Conservation (phyloP, 2,329 filamentous ascomycete species). For the Metarhizium sp. region DNA sequence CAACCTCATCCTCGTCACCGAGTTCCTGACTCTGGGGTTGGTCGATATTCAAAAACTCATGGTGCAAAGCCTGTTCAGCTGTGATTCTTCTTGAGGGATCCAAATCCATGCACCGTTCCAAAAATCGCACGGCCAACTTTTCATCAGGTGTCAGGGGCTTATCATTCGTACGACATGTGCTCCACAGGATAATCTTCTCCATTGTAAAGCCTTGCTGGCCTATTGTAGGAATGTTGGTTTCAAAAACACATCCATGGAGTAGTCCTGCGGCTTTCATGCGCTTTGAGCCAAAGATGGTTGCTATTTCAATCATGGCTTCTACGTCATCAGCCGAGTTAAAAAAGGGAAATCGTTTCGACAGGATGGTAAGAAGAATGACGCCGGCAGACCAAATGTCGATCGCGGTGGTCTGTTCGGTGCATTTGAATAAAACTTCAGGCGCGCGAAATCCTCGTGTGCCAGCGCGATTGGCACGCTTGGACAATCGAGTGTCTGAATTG, state of each 20-base stretch:
- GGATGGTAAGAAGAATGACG: conserved; percentile 91
- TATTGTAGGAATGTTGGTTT: conserved; percentile 87
- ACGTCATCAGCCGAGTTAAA: conserved; percentile 99
- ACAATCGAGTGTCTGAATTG: conserved; percentile 80
- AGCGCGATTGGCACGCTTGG: conserved; percentile 84
- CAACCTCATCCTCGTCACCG: conserved; percentile 46
- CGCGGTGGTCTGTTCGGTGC: conserved; percentile 84
- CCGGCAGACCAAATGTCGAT: conserved; percentile 97
- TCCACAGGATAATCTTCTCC: conserved; percentile 94
- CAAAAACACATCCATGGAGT: conserved; percentile 83
- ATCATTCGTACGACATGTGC: conserved; percentile 63
- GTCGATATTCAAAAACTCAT: conserved; percentile 52
- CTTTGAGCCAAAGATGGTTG: conserved; percentile 81
- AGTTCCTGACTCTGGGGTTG: conserved; percentile 18
- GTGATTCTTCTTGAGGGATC: conserved; percentile 67
- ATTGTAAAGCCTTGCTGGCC: conserved; percentile 76
- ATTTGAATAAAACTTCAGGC: conserved; percentile 94
- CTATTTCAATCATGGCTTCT: conserved; percentile 94
- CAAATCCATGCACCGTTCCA: conserved; percentile 64
- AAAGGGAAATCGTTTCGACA: conserved; percentile 89
- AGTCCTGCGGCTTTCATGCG: conserved; percentile 77
- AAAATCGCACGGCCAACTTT: conserved; percentile 61
- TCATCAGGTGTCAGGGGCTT: conserved; percentile 55
- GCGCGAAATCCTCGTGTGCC: conserved; percentile 93
- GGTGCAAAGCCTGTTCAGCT: conserved; percentile 62